Conservation (phyloP, 148 eudicot genomes). For the Pouteria glomerata region DNA sequence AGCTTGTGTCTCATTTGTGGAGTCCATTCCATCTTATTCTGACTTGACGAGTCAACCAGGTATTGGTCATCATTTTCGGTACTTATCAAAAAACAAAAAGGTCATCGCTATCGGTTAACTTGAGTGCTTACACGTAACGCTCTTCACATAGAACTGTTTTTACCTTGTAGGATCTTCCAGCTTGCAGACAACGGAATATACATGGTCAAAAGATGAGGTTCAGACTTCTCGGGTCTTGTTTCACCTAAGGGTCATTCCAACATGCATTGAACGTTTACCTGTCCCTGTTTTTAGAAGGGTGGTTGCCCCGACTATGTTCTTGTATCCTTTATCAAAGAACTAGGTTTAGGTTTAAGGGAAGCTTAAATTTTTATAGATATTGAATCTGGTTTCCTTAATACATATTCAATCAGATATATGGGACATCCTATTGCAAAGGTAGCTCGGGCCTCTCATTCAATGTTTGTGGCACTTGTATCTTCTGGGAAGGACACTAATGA, state of each 20-base stretch:
- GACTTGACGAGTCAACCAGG: slow-evolving; percentile 63
- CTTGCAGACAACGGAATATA: slow-evolving; percentile 36
- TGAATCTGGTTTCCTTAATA: slow-evolving; percentile 35
- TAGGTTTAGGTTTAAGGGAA: background rate
- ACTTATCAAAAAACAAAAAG: background rate
- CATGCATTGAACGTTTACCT: slow-evolving; percentile 66
- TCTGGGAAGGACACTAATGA: slow-evolving; percentile 58
- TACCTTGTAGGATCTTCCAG: slow-evolving; percentile 39
- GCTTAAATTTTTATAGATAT: slow-evolving; percentile 1
- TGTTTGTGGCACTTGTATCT: slow-evolving; percentile 71
- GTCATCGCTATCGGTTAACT: background rate
- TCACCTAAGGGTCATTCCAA: slow-evolving; percentile 79
- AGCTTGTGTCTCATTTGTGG: slow-evolving; percentile 66
- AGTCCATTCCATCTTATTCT: slow-evolving; percentile 73
- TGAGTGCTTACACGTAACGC: background rate
- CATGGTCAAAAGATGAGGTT: slow-evolving; percentile 80
- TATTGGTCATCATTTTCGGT: slow-evolving; percentile 17
- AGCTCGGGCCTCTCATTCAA: slow-evolving; percentile 75
- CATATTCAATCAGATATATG: slow-evolving; percentile 57
- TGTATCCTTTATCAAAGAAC: slow-evolving; percentile 61
- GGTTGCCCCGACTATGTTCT: slow-evolving; percentile 80
- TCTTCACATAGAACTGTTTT: background rate
- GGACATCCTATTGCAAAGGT: slow-evolving; percentile 86
- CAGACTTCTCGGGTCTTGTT: slow-evolving; percentile 87
- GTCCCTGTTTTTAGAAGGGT: slow-evolving; percentile 47